These are phyloP conservation scores for Verticillium alfalfae DNA, from an alignment of 2,329 filamentous ascomycete species.

Conservation along the genomic window DNA sequence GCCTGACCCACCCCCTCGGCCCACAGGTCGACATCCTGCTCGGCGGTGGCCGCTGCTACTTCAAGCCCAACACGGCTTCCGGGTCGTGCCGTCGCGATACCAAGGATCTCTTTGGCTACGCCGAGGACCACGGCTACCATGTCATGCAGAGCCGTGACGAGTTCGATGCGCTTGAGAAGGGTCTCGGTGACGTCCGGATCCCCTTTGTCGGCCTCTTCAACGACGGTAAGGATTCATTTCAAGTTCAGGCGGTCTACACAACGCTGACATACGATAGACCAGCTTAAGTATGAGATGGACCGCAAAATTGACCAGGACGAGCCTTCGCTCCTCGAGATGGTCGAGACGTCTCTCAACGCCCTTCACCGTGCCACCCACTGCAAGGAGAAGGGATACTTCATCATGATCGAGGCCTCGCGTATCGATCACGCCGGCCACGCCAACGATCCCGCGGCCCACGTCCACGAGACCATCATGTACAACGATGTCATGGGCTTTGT, in stretches of 20 bases:
- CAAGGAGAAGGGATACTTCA: slow-evolving; percentile 28
- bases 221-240: slow-evolving; percentile 14
- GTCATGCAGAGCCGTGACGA: slow-evolving; percentile 26
- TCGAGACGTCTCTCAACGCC: slow-evolving; percentile 27
- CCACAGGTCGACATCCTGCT: slow-evolving; percentile 30
- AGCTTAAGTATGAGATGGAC: slow-evolving; percentile 28
- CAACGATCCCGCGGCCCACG: slow-evolving; percentile 49
- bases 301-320: slow-evolving; percentile 24
- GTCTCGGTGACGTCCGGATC: slow-evolving; percentile 18
- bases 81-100: slow-evolving; percentile 29
- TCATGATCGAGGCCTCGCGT: slow-evolving; percentile 31
- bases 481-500: slow-evolving; percentile 29
- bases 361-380: slow-evolving; percentile 24
- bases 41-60: slow-evolving; percentile 33
- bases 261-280: slow-evolving; percentile 2
- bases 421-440: slow-evolving; percentile 36
- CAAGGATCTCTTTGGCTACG: slow-evolving; percentile 27
- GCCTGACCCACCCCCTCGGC: slow-evolving; percentile 29
- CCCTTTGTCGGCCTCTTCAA: slow-evolving; percentile 33
- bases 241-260: neutral
- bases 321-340: slow-evolving; percentile 32
- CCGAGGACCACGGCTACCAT: slow-evolving; percentile 24
- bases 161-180: slow-evolving; percentile 23
- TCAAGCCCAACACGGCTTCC: slow-evolving; percentile 27
- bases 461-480: slow-evolving; percentile 34